Percentiles rank a stretch among this genome's conserved stretches.
Conservation (phyloP, 768 basidiomycete species). For the Lentinula boryana region DNA sequence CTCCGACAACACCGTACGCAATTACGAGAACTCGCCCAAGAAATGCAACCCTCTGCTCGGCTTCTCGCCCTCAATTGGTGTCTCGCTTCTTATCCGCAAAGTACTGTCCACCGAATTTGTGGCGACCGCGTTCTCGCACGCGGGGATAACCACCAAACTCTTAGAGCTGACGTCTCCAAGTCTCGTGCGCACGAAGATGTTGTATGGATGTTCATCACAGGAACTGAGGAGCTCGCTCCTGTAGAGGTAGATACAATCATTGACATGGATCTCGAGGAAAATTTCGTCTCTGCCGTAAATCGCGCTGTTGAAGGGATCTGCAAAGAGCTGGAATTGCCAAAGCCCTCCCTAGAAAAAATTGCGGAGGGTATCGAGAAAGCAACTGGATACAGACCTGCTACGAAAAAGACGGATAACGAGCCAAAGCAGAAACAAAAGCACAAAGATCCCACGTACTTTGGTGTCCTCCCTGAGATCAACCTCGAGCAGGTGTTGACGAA, state of each 20-base stretch:
- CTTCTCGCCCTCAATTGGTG: slow-evolving; percentile 82
- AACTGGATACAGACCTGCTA: slow-evolving; percentile 29
- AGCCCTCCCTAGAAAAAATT: slow-evolving; percentile 52
- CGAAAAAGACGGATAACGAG: slow-evolving; percentile 32
- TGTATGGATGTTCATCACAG: slow-evolving; percentile 72
- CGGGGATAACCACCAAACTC: slow-evolving; percentile 81
- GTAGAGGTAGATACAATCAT: slow-evolving; percentile 64
- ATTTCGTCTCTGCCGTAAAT: slow-evolving; percentile 46
- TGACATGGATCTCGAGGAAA: slow-evolving; percentile 57
- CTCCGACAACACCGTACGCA: slow-evolving; percentile 68
- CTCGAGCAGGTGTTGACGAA: slow-evolving; percentile 37
- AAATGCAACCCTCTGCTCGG: slow-evolving; percentile 48
- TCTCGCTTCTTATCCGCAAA: slow-evolving; percentile 42
- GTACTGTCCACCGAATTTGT: slow-evolving; percentile 70
- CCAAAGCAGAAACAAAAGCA: slow-evolving; percentile 31
- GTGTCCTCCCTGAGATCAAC: slow-evolving; percentile 68
- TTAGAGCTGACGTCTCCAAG: slow-evolving; percentile 47
- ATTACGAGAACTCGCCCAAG: slow-evolving; percentile 50
- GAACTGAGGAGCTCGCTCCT: slow-evolving; percentile 54
- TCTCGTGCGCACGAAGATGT: slow-evolving; percentile 67
- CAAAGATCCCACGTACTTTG: slow-evolving; percentile 62
- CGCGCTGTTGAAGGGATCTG: slow-evolving; percentile 55
- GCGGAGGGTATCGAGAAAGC: slow-evolving; percentile 46
- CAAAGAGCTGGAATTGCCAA: slow-evolving; percentile 43
- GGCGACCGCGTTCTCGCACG: slow-evolving; percentile 67